Base-by-base conservation (phyloP, 345 rosid species). In the Eucalyptus curtisii region DNA sequence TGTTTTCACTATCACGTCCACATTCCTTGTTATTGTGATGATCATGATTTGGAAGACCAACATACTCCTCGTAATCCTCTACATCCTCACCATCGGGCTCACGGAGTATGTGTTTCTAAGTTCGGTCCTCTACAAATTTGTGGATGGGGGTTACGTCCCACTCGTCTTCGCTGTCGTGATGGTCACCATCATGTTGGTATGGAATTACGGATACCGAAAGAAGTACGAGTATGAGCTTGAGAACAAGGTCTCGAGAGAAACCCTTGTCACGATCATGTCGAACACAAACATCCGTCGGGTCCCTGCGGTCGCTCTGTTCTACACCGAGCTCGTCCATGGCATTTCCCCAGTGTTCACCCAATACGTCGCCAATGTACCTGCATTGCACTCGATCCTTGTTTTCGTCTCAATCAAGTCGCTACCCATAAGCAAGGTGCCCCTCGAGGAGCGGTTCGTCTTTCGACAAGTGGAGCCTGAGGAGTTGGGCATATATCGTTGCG, bases 1-100 rank as follows among this genome's bases (percentile, higher is more conserved):
- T 4, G 93, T 93, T 53, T 90, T 91, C 25, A 52, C 85, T 10
- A 90, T 93, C 20, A 93, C 91, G 13, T 90, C 93, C 6, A 3
- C 89, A 17, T 66, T 91, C 33, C 88, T 93, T 7, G 40, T 90
- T 25, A 87, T 93, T 13, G 88, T 93, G 52, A 93, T 90, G 94
- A 4, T 93, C n/a, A 90, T 93, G 90, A 90, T 92, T 86, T 93
- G 93, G 93, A 91, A 93, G 90, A 89, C 89, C 27, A 86, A 88
- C 64, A 49, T 92, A 47, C 33, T 93, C 31, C n/a, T 88, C 20
- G 22, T 91, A 37, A 30, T 93, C 49, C 20, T 85, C 86, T 93
- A 90, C 24, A 31, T 89, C 19, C 20, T 90, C n/a, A 86, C 88
- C 13, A 88, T 90, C 33, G 76, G 90, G 40, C 48, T 86, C 40